Conservation (phyloP, 2,329 filamentous ascomycete species). For the Diaporthe helianthi region DNA sequence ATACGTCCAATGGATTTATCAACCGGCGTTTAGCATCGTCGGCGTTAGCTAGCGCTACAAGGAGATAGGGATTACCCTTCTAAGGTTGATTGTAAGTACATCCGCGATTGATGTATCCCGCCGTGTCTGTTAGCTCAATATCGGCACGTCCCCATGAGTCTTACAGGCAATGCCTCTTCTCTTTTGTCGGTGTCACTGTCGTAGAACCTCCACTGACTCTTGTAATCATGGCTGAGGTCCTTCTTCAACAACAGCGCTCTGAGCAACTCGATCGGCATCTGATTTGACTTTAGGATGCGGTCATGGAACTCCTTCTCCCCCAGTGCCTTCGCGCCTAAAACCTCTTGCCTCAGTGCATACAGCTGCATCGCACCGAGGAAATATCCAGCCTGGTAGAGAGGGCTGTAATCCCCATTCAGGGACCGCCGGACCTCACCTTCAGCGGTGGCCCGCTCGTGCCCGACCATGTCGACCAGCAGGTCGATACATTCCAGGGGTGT, state of each 20-base stretch:
- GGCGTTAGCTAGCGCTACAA: not conserved
- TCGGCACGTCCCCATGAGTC: constrained; percentile 17
- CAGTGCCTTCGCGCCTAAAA: constrained; percentile 45
- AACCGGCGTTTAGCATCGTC: not conserved
- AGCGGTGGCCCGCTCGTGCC: constrained; percentile 65
- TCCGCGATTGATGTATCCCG: too few species aligned
- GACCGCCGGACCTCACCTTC: constrained; percentile 66
- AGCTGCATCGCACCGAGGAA: constrained; percentile 66
- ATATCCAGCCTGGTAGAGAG: constrained; percentile 66
- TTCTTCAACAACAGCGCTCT: constrained; percentile 30
- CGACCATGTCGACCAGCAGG: constrained; percentile 61
- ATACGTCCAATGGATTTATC: not conserved
- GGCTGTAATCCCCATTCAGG: constrained; percentile 61
- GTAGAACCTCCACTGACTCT: constrained; percentile 33
- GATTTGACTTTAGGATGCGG: constrained; percentile 54
- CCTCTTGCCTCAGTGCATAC: constrained; percentile 56
- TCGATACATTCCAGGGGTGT: constrained; percentile 62
- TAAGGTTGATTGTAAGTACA: too few species aligned
- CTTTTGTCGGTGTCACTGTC: not conserved
- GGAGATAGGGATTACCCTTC: not conserved
- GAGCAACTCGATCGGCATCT: constrained; percentile 34
- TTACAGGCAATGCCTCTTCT: not conserved
- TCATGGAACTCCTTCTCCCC: constrained; percentile 65
- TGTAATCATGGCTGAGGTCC: constrained; percentile 29
- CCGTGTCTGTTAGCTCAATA: not conserved